Base-by-base conservation (phyloP, 2,329 filamentous ascomycete species). In the Claviceps arundinis region DNA sequence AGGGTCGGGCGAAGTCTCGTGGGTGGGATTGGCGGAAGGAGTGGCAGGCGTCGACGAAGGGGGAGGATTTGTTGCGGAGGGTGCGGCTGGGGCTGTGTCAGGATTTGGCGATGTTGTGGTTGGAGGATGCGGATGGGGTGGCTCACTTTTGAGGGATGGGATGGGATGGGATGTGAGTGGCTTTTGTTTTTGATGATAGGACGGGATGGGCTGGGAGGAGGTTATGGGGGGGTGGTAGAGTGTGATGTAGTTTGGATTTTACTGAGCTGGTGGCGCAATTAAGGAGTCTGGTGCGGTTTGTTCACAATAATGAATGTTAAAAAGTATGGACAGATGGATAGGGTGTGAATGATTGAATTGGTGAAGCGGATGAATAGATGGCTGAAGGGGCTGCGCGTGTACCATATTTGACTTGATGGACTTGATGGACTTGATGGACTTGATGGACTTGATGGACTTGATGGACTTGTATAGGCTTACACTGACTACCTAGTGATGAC, bases 1-100 rank as follows among this genome's bases (percentile, higher is more conserved):
- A 77, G 6, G 69, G 68, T n/a, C 68, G 75, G 51, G 66, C 73
- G 6, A 66, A 72, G 6, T 74, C 78, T 57, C 72, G 85, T 50
- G 81, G 81, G 13, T 89, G 85, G 86, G 84, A 90, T 66, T 90
- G 86, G 88, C 73, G 87, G 59, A 72, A 71, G 66, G 87, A 86
- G 82, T 71, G 94, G 85, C 83, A 72, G 80, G 62, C 77, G 34
- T 74, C 73, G 11, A 79, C 77, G 17, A 81, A 71, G 56, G 85
- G 81, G 0, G 74, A 75, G 47, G 85, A 91, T 56, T 73, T 96
- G n/a, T 68, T 95, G 54, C 75, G 76, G 57, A 77, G 84, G 57
- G 64, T 95, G 66, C 77, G 90, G 57, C 65, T 88, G 50, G 85
- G 83, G 2, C 66, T 95, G 61, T 85, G 87, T 14, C 80, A 77